Evolutionary conservation across 306 rosid species (phyloP), one percentile per base, ranked within the genome.

Genomic region (Hylodesmum podocarpum): DNA sequence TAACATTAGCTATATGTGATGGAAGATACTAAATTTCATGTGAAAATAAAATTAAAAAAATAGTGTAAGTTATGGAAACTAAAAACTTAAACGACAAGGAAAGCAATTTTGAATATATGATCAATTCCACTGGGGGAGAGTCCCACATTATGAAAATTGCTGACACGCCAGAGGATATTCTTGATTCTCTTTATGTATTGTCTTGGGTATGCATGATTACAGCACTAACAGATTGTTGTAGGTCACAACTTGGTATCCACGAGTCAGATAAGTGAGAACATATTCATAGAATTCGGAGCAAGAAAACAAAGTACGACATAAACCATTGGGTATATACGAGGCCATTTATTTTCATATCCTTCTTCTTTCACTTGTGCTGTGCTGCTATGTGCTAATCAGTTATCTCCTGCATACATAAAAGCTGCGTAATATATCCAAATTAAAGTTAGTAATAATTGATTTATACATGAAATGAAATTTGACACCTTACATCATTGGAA

Each of bases 211-310:
- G 43, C 58, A 76, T 66, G 79, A 84, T 75, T 66, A 64, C 29
- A 55, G 50, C 50, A 33, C 64, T 33, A 40, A 68, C 75, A 1
- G 58, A 46, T 79, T 8, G 53, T 28, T 76, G 41, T 46, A 34
- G 65, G 36, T 69, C 64, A 16, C 71, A 40, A 72, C 61, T 73
- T 24, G 54, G 55, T 16, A 68, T 70, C 53, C 49, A 55, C 41
- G 75, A 34, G 66, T 73, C 40, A 67, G 76, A 79, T 75, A 80
- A 70, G 76, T 27, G 58, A 13, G 74, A 72, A 76, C 70, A 77
- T 73, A 21, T 84, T 84, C 83, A 77, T 66, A 37, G 88, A 72
- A 84, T 77, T 80, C 27, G 10, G 71, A 77, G 51, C 51, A 80
- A 77, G 70, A 77, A 77, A 66, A 73, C 85, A 72, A 65, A 80